Evolutionary conservation across 139 green algal genomes (phyloP).

Genomic region (Volvox reticuliferus): DNA sequence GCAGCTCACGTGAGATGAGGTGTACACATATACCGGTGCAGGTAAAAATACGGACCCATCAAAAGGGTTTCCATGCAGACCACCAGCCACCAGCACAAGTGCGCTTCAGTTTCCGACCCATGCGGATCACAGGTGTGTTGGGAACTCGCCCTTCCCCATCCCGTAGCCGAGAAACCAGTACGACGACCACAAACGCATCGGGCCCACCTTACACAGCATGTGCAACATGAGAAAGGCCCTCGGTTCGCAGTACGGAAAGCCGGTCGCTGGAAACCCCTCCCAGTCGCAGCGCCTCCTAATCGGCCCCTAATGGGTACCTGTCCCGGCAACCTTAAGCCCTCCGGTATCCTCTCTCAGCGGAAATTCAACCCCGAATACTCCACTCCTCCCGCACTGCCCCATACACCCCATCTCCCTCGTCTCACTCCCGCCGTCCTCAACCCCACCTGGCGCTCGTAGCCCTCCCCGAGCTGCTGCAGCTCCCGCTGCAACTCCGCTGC

Average conservation of each 20-base stretch:
- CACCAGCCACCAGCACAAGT: background rate
- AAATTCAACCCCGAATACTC: no score
- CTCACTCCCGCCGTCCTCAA: background rate
- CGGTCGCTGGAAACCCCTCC: background rate
- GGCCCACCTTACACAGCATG: no score
- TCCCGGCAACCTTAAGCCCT: background rate
- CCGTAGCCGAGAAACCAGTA: no score
- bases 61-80: background rate
- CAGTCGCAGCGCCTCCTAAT: background rate
- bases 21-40: background rate
- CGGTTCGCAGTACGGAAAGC: background rate
- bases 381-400: no score
- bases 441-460: slow-evolving; percentile 21
- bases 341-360: background rate
- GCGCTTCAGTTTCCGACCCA: background rate
- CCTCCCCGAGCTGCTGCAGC: background rate
- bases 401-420: background rate
- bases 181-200: no score
- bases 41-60: background rate
- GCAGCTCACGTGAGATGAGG: background rate
- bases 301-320: background rate
- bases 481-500: background rate
- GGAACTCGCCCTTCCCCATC: no score
- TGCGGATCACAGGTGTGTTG: no score
- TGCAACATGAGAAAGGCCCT: no score